phyloP scores from a whole-genome alignment of 352 stramenopile species.

The Phytophthora tentaculata region DNA sequence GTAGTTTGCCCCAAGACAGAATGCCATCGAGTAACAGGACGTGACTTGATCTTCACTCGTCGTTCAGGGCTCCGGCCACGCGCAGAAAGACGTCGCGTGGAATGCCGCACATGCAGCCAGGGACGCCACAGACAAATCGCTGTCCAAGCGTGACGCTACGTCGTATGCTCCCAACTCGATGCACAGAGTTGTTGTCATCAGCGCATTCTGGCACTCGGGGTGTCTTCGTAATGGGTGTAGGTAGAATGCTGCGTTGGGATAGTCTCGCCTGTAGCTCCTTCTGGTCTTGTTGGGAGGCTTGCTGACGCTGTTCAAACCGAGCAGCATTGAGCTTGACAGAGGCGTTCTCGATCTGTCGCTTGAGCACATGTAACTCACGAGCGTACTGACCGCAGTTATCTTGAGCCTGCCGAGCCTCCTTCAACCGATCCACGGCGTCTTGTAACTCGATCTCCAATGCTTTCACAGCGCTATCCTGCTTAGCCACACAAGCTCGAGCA shows the following conservation, averaged over 20 bases:
- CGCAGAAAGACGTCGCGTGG: slow-evolving; percentile 67
- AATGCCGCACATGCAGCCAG: slow-evolving; percentile 60
- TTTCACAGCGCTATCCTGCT: slow-evolving; percentile 46
- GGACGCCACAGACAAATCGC: slow-evolving; percentile 57
- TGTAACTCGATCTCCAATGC: slow-evolving; percentile 48
- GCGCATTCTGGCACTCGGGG: slow-evolving; percentile 5
- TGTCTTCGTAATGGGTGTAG: slow-evolving; percentile 23
- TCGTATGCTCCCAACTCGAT: slow-evolving; percentile 2
- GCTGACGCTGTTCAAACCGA: slow-evolving; percentile 17
- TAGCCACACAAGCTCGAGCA: slow-evolving; percentile 39
- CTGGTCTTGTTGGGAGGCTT: slow-evolving; percentile 1
- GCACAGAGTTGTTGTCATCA: slow-evolving; percentile 7
- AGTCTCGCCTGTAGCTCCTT: not conserved
- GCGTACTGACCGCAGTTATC: slow-evolving; percentile 34
- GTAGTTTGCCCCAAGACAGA: not conserved
- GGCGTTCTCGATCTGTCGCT: slow-evolving; percentile 61
- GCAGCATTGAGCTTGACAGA: slow-evolving; percentile 55
- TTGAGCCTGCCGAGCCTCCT: slow-evolving; percentile 48
- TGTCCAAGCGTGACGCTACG: slow-evolving; percentile 4
- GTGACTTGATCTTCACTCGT: slow-evolving; percentile 34
- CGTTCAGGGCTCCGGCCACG: slow-evolving; percentile 54
- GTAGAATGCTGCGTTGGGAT: slow-evolving; percentile 12
- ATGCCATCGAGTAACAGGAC: not conserved
- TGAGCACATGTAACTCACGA: slow-evolving; percentile 45
- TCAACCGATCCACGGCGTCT: slow-evolving; percentile 36